Percentiles rank a stretch among this genome's conserved stretches.
Evolutionary conservation across 2,329 filamentous ascomycete genomes (phyloP).

Genomic region (Xylaria sp.): DNA sequence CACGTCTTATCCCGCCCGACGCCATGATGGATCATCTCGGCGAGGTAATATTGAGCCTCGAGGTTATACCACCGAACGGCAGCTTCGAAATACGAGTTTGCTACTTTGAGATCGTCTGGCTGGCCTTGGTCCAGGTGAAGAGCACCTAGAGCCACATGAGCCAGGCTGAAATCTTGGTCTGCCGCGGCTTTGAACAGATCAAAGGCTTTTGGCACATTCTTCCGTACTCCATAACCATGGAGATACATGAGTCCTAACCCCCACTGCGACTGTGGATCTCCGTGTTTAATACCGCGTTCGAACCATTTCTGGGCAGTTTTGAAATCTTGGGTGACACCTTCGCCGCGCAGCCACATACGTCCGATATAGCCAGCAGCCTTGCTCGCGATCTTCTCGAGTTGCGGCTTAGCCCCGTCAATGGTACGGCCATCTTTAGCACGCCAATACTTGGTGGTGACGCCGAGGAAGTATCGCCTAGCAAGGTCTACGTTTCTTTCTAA

Average conservation of each 20-base stretch:
- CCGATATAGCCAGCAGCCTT: conserved; percentile 89
- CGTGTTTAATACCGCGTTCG: conserved; percentile 73
- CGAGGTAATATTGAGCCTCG: conserved; percentile 90
- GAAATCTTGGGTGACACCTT: conserved; percentile 81
- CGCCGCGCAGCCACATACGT: conserved; percentile 86
- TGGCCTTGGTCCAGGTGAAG: conserved; percentile 85
- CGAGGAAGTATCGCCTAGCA: conserved; percentile 81
- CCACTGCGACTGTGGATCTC: conserved; percentile 84
- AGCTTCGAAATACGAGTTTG: conserved; percentile 85
- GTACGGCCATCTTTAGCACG: conserved; percentile 72
- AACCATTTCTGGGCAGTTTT: conserved; percentile 82
- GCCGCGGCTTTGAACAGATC: conserved; percentile 79
- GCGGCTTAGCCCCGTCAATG: conserved; percentile 69
- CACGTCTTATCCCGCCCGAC: conserved; percentile 82
- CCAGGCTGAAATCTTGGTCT: conserved; percentile 79
- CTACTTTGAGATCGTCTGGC: conserved; percentile 71
- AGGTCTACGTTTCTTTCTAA: conserved; percentile 74
- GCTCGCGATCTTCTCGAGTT: conserved; percentile 77
- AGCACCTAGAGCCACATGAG: conserved; percentile 81
- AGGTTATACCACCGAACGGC: conserved; percentile 83
- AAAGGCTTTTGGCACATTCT: conserved; percentile 74
- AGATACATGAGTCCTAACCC: conserved; percentile 84
- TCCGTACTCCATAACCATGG: conserved; percentile 70
- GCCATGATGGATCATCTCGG: conserved; percentile 82
- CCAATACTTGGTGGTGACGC: conserved; percentile 84